These are phyloP conservation scores for Phytophthora quininea DNA, from an alignment of 352 stramenopile species.

Conservation along the genomic window DNA sequence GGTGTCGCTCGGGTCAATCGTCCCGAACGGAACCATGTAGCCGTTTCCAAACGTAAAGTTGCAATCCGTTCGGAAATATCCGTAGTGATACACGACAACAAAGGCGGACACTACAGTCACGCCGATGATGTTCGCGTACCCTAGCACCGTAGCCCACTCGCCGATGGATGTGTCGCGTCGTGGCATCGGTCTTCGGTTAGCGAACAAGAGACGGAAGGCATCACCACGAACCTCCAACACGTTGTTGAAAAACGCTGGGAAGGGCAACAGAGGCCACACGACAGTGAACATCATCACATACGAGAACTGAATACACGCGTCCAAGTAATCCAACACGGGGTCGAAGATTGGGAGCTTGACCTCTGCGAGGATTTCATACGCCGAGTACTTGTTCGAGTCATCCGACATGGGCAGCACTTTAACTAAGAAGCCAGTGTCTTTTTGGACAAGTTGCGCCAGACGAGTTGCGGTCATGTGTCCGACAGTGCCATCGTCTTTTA, in stretches of 20 bases:
- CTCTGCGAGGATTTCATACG: constrained; percentile 87
- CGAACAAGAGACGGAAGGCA: constrained; percentile 83
- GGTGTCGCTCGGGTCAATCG: constrained; percentile 43
- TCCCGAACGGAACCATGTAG: constrained; percentile 80
- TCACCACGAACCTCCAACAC: constrained; percentile 87
- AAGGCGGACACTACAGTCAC: constrained; percentile 84
- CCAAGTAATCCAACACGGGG: constrained; percentile 86
- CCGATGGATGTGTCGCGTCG: constrained; percentile 82
- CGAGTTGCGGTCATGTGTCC: constrained; percentile 68
- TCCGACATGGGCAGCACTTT: constrained; percentile 74
- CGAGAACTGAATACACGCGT: constrained; percentile 89
- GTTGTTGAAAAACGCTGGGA: constrained; percentile 89
- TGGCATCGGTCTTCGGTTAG: constrained; percentile 80
- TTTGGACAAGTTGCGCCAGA: constrained; percentile 68
- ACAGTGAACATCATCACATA: constrained; percentile 93
- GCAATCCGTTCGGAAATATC: constrained; percentile 76
- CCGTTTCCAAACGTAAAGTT: constrained; percentile 77
- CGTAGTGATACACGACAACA: constrained; percentile 86
- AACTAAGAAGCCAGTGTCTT: constrained; percentile 72
- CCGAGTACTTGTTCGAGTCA: constrained; percentile 87
- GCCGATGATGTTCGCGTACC: constrained; percentile 87
- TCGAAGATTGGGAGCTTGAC: constrained; percentile 85
- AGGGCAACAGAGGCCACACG: constrained; percentile 87
- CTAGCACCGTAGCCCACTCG: constrained; percentile 84
- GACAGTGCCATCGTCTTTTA: constrained; percentile 28